phyloP scores from a whole-genome alignment of 2,329 filamentous ascomycete genomes.

The Pseudonectria foliicola region DNA sequence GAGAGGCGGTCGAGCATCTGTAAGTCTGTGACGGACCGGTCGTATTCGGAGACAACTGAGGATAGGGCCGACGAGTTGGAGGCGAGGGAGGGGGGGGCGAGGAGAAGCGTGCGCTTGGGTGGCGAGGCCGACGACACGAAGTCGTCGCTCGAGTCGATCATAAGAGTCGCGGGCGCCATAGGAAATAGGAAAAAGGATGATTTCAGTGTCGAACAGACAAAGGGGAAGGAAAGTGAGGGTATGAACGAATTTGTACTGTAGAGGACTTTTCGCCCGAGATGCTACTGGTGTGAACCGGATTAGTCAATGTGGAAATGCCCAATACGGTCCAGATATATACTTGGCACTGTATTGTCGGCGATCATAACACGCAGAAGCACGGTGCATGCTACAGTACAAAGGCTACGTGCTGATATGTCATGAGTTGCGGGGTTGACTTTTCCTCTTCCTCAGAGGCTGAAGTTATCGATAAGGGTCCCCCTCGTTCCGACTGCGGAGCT shows the following conservation, averaged over 20 bases:
- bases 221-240: neutral
- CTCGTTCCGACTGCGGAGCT: constrained; percentile 23
- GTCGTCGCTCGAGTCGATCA: constrained; percentile 50
- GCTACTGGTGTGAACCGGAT: constrained; percentile 15
- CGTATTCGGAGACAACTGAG: constrained; percentile 62
- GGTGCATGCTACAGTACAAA: constrained; percentile 9
- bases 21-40: constrained; percentile 73
- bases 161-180: constrained; percentile 47
- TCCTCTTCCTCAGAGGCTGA: constrained; percentile 19
- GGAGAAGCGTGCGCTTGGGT: constrained; percentile 61
- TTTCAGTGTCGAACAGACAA: constrained; percentile 1
- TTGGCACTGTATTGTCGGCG: constrained; percentile 11
- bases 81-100: constrained; percentile 85
- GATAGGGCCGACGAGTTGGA: constrained; percentile 74
- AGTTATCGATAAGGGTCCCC: constrained; percentile 13
- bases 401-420: constrained; percentile 15
- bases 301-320: constrained; percentile 19
- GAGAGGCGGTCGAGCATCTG: constrained; percentile 97
- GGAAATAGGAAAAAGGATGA: constrained; percentile 6
- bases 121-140: constrained; percentile 30
- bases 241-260: constrained; percentile 12
- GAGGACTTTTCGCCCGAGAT: constrained; percentile 18
- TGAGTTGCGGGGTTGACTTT: constrained; percentile 21
- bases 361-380: no score
- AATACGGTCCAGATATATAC: constrained; percentile 4